Base-by-base conservation (phyloP, 2,329 filamentous ascomycete genomes). In the Penicillium sp. region DNA sequence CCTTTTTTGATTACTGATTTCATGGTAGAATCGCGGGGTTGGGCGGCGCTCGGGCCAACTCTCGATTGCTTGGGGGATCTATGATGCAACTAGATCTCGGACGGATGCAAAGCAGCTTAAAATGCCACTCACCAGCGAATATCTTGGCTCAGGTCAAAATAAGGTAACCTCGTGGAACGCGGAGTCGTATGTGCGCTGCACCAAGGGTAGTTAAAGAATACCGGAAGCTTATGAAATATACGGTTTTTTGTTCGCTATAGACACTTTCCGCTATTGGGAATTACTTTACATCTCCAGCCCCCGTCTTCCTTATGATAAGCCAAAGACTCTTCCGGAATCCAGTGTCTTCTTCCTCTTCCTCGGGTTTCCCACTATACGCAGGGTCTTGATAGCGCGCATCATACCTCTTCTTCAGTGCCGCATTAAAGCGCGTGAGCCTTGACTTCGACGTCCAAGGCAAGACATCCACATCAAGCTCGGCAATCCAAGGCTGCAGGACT, bases 401-500 rank as follows among this genome's bases (percentile, higher is more conserved):
- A 44, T 61, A 58, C 14, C 53, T 49, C 50, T 65, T 66, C 39
- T 57, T 67, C 16, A 65, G 44, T 5, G 54, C 54, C 2, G 57
- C 50, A 39, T 63, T 65, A 27, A 67, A 61, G 7, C 61, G 50
- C 2, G 54, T 57, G 31, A 67, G 53, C 22, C 45, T 59, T 2
- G 61, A 63, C 44, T 64, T 58, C 0, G 56, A 52, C 14, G 55
- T 59, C 57, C 58, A 61, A 3, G 64, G 58, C 31, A 55, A 25
- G 40, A 55, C 33, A 33, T 63, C 53, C 36, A 64, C 27, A 10
- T 65, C 57, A 14, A 66, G 36, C 22, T 58, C 56, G 3, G 61
- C 60, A 50, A 67, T 65, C 63, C 64, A 68, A 7, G 63, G 63
- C 36, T 56, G 49, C 35, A 68, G 41, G 13, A 57, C 44, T 5